Evolutionary conservation across 371 early-diverging fungal genomes (phyloP).

Genomic region (Mortierella sp.): DNA sequence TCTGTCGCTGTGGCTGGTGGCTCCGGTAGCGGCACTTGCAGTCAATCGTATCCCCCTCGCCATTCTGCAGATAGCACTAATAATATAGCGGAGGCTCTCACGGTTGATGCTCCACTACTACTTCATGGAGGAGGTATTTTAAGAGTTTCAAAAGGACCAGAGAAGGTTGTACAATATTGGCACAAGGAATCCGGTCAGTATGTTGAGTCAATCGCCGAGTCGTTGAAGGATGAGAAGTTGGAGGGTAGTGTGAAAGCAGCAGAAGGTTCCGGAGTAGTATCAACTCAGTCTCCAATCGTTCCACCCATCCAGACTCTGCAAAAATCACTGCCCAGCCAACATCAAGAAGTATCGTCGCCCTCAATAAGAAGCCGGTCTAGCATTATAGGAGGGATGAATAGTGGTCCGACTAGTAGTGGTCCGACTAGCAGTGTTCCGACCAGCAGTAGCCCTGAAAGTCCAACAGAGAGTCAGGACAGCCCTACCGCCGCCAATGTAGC

Average conservation of each 20-base stretch:
- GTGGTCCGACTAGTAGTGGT: conserved; percentile 11
- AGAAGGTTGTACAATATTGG: conserved; percentile 44
- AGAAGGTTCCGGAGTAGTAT: neutral
- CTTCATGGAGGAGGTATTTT: conserved; percentile 42
- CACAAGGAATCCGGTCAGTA: conserved; percentile 32
- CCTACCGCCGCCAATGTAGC: conserved; percentile 22
- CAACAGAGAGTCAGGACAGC: conserved; percentile 33
- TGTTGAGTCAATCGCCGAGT: conserved; percentile 38
- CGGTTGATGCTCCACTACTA: conserved; percentile 27
- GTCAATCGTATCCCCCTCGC: conserved; percentile 26
- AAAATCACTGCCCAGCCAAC: neutral
- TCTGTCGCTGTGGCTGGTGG: conserved; percentile 11
- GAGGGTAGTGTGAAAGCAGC: neutral
- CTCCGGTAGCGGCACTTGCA: conserved; percentile 5
- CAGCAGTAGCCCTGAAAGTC: conserved; percentile 15
- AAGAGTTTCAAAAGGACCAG: conserved; percentile 47
- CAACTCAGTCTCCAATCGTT: conserved; percentile 1
- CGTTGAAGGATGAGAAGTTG: conserved; percentile 26
- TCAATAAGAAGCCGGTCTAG: conserved; percentile 15
- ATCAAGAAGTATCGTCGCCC: conserved; percentile 3
- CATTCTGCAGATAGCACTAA: conserved; percentile 39
- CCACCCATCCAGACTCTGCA: conserved; percentile 12
- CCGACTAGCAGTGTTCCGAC: conserved; percentile 3
- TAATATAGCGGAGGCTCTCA: conserved; percentile 43
- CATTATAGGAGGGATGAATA: neutral